Evolutionary conservation across 331 rosid genomes (phyloP).

Genomic region (Cydonia oblonga): DNA sequence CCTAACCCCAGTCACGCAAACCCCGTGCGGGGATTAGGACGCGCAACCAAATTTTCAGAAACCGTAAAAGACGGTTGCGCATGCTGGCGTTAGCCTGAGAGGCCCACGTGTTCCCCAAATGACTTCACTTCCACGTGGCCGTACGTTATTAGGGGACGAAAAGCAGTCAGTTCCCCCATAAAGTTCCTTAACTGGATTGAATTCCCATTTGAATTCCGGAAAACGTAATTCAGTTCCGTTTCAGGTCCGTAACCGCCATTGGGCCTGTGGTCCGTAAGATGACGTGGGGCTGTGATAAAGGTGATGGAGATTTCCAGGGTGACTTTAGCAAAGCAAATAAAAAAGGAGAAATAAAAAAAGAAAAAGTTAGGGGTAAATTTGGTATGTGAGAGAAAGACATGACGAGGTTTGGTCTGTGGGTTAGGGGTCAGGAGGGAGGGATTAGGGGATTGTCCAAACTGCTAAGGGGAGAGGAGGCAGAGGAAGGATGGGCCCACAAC

Average conservation of each 20-base stretch:
- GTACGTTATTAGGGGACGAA: background rate
- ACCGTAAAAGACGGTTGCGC: background rate
- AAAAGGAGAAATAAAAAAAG: background rate
- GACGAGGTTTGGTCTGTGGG: slow-evolving; percentile 32
- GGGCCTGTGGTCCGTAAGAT: background rate
- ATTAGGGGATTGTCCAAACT: slow-evolving; percentile 16
- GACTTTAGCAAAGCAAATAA: background rate
- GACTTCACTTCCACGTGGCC: slow-evolving; percentile 20
- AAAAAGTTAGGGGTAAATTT: background rate
- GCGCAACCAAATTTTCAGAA: background rate
- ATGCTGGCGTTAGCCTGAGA: background rate
- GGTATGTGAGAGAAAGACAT: background rate
- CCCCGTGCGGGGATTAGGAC: slow-evolving; percentile 15
- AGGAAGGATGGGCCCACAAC: slow-evolving; percentile 26
- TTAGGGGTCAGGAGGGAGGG: slow-evolving; percentile 34
- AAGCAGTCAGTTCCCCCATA: background rate
- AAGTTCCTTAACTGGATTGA: background rate
- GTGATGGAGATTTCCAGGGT: background rate
- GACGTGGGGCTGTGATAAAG: background rate
- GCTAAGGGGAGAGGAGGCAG: slow-evolving; percentile 33
- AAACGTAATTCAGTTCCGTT: background rate
- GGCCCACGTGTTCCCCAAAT: background rate
- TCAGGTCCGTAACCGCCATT: slow-evolving; percentile 21
- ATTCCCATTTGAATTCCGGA: slow-evolving; percentile 7
- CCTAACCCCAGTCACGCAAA: slow-evolving; percentile 13